These are phyloP conservation scores for Trichoderma hamatum DNA, from an alignment of 2,329 filamentous ascomycete genomes.

Conservation along the genomic window DNA sequence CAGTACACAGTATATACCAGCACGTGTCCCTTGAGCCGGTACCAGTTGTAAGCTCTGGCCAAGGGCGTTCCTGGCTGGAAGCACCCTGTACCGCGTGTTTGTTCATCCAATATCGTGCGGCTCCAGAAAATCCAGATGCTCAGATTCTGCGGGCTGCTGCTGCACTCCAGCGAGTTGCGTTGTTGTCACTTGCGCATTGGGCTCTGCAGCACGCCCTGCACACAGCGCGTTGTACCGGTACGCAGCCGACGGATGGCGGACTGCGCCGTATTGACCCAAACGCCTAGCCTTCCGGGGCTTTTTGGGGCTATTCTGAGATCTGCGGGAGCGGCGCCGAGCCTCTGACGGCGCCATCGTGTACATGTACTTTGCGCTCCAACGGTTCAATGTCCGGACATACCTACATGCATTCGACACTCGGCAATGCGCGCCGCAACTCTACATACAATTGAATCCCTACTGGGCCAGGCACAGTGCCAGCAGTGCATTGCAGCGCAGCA, in stretches of 20 bases:
- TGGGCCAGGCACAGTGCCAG: constrained; percentile 5
- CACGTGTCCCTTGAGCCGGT: neutral
- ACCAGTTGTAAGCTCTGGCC: neutral
- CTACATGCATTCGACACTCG: neutral
- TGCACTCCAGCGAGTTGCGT: constrained; percentile 8
- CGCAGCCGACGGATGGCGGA: neutral
- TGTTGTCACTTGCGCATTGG: constrained; percentile 15
- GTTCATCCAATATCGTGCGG: neutral
- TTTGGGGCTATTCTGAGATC: neutral
- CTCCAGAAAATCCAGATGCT: neutral
- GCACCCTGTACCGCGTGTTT: neutral
- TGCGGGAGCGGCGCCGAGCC: constrained; percentile 8
- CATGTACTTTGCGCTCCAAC: neutral
- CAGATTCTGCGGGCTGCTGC: constrained; percentile 11
- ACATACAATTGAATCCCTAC: neutral
- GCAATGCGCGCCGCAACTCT: neutral
- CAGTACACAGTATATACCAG: neutral
- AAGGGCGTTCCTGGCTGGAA: neutral
- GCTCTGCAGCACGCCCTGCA: constrained; percentile 23
- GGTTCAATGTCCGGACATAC: neutral
- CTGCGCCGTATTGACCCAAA: neutral
- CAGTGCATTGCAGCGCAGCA: neutral
- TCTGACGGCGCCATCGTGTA: neutral
- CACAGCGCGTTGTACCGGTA: neutral
- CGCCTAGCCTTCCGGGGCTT: neutral